Evolutionary conservation across 75 land plant species (phyloP), one percentile per base, ranked within the genome.

Genomic region (Pinus tabuliformis): DNA sequence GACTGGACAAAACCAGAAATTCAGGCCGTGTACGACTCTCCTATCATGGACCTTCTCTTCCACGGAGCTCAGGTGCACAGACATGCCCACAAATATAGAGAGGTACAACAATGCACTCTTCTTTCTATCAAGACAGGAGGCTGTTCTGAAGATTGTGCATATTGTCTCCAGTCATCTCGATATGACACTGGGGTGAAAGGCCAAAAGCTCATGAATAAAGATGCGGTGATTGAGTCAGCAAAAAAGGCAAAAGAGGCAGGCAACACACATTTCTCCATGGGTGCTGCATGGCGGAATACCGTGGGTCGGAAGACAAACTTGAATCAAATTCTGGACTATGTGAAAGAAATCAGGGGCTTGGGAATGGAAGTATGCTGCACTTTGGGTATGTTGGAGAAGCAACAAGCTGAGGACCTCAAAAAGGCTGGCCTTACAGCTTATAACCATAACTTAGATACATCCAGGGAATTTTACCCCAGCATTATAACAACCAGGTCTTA

Each of bases 301-400:
- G 74, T 92, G 14, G 99, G 99, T 36, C 89, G 98, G 71, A 97
- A 97, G 79, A 97, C 98, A 15, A 97, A 94, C 77, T 97, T 97
- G 90, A 92, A 86, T 71, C 95, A 95, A 75, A 97, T 97, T 45
- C 91, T 97, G 58, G 93, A 95, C 24, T 97, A 92, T 82, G 99
- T 97, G 30, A 95, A 95, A 78, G 95, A 95, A 83, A 97, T 97
- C 84, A 91, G 99, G 99, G 92, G 79, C 5, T 95, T 97, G 99
- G 99, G 99, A 3, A 95, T 97, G 99, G 98, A 97, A 80, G 99
- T 93, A 9, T 97, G 99, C 82, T 97, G 99, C 88, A 97, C 98
- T 6, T 78, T 97, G 75, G 99, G 98, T 52, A 97, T 97, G 99
- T 59, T 97, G 30, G 99, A 97, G 83, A 90, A 97, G 81, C 90